Percentiles rank a stretch among this genome's conserved stretches.
phyloP scores from a whole-genome alignment of 768 basidiomycete species.

The Kwoniella bestiolae region DNA sequence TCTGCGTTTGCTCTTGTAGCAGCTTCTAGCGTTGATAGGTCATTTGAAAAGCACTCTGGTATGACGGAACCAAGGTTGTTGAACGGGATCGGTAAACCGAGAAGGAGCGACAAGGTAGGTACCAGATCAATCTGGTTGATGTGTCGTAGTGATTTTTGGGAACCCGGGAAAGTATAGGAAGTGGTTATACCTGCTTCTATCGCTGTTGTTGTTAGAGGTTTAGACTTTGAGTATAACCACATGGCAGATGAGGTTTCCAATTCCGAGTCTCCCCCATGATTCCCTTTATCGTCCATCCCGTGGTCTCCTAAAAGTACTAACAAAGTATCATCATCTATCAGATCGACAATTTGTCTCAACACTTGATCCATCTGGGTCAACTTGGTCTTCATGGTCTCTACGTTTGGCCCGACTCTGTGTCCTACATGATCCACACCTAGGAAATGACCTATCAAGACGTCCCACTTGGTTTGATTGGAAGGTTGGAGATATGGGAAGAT shows the following conservation, averaged over 20 bases:
- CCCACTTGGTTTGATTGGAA: constrained; percentile 66
- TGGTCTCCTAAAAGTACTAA: constrained; percentile 93
- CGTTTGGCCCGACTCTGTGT: constrained; percentile 88
- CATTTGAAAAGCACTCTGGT: constrained; percentile 75
- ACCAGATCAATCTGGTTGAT: constrained; percentile 94
- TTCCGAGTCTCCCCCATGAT: constrained; percentile 89
- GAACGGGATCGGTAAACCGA: constrained; percentile 92
- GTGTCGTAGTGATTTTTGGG: constrained; percentile 61
- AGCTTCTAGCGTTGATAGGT: constrained; percentile 58
- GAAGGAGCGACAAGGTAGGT: constrained; percentile 81
- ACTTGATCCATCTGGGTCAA: constrained; percentile 85
- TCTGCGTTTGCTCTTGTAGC: constrained; percentile 73
- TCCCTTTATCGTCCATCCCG: constrained; percentile 92
- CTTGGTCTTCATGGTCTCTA: constrained; percentile 82
- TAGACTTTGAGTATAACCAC: constrained; percentile 89
- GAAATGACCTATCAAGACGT: constrained; percentile 88
- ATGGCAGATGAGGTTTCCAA: constrained; percentile 82
- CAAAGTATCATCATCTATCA: constrained; percentile 78
- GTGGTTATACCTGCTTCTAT: constrained; percentile 3
- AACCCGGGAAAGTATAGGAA: constrained; percentile 43
- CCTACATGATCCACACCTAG: constrained; percentile 97
- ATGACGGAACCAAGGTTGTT: constrained; percentile 91
- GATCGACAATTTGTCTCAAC: constrained; percentile 70
- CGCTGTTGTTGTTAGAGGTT: constrained; percentile 56
- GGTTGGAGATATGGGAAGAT: constrained; percentile 73